Evolutionary conservation across 176 grass and related monocot genomes (phyloP), one percentile per base, ranked within the genome.

Genomic region (Oryza officinalis): DNA sequence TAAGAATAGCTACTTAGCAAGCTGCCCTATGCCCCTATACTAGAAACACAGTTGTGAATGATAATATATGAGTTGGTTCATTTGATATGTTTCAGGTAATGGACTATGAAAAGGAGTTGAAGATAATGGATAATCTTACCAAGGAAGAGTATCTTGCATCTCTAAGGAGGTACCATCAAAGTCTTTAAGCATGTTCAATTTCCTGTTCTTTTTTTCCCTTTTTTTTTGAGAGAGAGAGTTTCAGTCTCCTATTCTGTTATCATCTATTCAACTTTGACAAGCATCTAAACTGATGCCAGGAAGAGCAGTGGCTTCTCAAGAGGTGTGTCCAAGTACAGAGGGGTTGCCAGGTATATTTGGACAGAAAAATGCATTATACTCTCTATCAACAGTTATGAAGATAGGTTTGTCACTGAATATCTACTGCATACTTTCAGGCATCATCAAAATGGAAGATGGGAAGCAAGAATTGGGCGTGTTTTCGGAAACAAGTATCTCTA

Each of bases 121-220:
- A 94, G 86, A 84, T 92, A 27, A 94, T 94, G 89, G 81, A 92
- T 22, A 92, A 65, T 27, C 67, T 94, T 22, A 94, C 92, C 0
- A 94, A 92, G 79, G 92, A 94, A 37, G 92, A 92, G 74, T 92
- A 94, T 63, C 89, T 94, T 2, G 89, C 92, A 26, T 92, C 92
- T 3, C 43, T 92, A 28, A 91, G 89, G 40, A 87, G 92, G 92
- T 89, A 26, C n/a, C 63, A 26, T 6, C 18, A 23, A 57, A 60
- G 44, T 3, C 22, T 11, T 72, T 11, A 30, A 30, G 10, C 47
- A 32, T 73, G 10, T 1, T 31, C 1, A 17, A 28, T 1, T 25
- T 43, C 4, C 26, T 18, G 31, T 57, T 23, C 63, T 63, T 13
- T 13, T 15, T 2, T 2, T 47, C n/a, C 33, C 6, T 35, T 35